Evolutionary conservation across 129 eudicot genomes (phyloP), one percentile per base, ranked within the genome.

Genomic region (Tanacetum coccineum): DNA sequence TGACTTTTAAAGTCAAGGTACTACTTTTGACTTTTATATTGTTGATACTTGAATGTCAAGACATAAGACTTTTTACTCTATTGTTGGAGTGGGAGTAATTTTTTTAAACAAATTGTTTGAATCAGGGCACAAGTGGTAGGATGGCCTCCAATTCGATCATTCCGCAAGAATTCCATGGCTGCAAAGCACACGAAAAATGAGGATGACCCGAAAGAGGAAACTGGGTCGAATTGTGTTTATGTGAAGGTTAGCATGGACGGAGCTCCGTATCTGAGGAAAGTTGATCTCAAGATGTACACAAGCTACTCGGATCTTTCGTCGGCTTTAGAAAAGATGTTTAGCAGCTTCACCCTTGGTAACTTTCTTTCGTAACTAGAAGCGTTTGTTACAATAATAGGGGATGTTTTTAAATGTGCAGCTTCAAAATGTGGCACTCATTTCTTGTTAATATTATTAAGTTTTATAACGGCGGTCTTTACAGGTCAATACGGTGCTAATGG

Each of bases 241-340:
- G 87, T 87, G 48, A 87, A 87, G 71, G 89, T 87, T 53, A 83
- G 95, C 40, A 87, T 87, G 95, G 95, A 87, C 59, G 95, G 95
- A 73, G 95, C 95, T 17, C 95, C 95, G 19, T 87, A 87, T 72
- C 76, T 87, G 54, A 76, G 95, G 79, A 87, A 87, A 74, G 82
- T 87, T 17, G 89, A 87, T 68, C 87, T 87, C 62, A 81, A 74
- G 57, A 81, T 66, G 21, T 84, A 81, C 68, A 39, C 61, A 12
- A 59, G 85, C 51, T 87, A 87, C 64, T 51, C 65, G 58, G 90
- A 81, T 22, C 80, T 87, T 60, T 79, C 89, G 48, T 79, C 81
- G 4, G 87, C 85, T 76, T 81, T 87, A 28, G 90, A 81, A 63
- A 83, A 83, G 73, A 87, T 87, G 95, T 87, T 87, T 71, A 68